These are phyloP conservation scores for Volvariella surrecta DNA, from an alignment of 1,284 basidiomycete species.

Conservation along the genomic window DNA sequence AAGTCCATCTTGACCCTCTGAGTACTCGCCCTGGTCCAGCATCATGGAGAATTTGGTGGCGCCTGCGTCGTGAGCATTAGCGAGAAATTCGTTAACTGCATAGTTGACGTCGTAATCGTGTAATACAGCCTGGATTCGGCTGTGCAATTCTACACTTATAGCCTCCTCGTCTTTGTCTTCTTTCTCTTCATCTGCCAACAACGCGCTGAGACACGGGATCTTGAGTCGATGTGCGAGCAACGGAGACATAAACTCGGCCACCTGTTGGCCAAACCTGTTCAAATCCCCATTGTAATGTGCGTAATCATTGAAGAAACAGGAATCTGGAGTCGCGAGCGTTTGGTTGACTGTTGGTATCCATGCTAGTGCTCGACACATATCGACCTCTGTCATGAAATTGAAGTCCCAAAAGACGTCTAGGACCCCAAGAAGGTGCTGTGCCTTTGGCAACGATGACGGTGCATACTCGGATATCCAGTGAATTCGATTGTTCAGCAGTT, in stretches of 20 bases:
- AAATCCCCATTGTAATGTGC: not conserved
- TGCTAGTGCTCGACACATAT: not conserved
- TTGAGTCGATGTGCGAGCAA: not conserved
- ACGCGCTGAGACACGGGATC: not conserved
- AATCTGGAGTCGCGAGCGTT: not conserved
- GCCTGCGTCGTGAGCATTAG: slow-evolving; percentile 40
- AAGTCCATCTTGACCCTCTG: slow-evolving; percentile 9
- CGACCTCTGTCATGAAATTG: not conserved
- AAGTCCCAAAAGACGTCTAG: not conserved
- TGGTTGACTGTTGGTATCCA: not conserved
- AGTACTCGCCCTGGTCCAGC: slow-evolving; percentile 16
- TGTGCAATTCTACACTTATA: not conserved
- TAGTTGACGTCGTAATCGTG: slow-evolving; percentile 27
- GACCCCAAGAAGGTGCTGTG: not conserved
- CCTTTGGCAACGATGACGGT: not conserved
- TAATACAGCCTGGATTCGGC: not conserved
- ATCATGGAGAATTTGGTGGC: slow-evolving; percentile 30
- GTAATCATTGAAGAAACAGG: not conserved
- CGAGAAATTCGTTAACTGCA: slow-evolving; percentile 37
- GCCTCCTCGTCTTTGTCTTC: not conserved
- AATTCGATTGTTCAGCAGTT: not conserved
- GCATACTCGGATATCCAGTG: not conserved
- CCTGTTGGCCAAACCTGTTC: not conserved
- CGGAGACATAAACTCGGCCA: not conserved
- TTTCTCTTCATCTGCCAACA: not conserved